phyloP scores from a whole-genome alignment of 2,329 filamentous ascomycete genomes.

The Biscogniauxia marginata region DNA sequence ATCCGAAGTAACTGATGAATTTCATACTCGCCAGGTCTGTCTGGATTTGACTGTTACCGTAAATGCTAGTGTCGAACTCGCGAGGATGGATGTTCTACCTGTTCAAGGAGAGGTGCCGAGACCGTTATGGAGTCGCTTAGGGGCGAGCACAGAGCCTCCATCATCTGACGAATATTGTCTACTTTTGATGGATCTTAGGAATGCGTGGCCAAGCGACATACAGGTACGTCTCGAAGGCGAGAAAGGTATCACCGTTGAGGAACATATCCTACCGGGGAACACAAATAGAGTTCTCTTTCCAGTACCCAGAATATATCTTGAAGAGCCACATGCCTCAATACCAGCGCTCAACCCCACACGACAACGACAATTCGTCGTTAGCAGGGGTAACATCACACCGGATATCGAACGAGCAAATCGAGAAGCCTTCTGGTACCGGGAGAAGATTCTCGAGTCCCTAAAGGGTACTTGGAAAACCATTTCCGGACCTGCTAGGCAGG shows the following conservation, averaged over 20 bases:
- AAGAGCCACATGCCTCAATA: constrained; percentile 74
- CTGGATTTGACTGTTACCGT: constrained; percentile 85
- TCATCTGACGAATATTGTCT: constrained; percentile 69
- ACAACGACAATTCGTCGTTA: constrained; percentile 92
- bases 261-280: constrained; percentile 63
- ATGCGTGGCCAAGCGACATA: constrained; percentile 84
- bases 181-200: constrained; percentile 79
- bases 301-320: constrained; percentile 70
- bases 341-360: constrained; percentile 77
- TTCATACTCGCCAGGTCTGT: constrained; percentile 81
- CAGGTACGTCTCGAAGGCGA: constrained; percentile 60
- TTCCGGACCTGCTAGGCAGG: constrained; percentile 52
- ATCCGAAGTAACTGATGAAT: constrained; percentile 67
- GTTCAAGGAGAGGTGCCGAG: constrained; percentile 65
- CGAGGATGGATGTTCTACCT: constrained; percentile 75
- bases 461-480: constrained; percentile 68
- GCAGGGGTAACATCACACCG: constrained; percentile 72
- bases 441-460: constrained; percentile 71
- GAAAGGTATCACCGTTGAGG: constrained; percentile 48
- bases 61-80: constrained; percentile 83
- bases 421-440: constrained; percentile 89
- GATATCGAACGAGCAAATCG: constrained; percentile 75
- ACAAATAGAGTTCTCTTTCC: constrained; percentile 75
- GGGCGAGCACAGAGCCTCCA: constrained; percentile 33
- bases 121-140: constrained; percentile 54